A percentile compares a stretch with the other conserved stretches of the same genome.
These are phyloP conservation scores for Claviceps sp. DNA, from an alignment of 2,329 filamentous ascomycete genomes.

Conservation along the genomic window DNA sequence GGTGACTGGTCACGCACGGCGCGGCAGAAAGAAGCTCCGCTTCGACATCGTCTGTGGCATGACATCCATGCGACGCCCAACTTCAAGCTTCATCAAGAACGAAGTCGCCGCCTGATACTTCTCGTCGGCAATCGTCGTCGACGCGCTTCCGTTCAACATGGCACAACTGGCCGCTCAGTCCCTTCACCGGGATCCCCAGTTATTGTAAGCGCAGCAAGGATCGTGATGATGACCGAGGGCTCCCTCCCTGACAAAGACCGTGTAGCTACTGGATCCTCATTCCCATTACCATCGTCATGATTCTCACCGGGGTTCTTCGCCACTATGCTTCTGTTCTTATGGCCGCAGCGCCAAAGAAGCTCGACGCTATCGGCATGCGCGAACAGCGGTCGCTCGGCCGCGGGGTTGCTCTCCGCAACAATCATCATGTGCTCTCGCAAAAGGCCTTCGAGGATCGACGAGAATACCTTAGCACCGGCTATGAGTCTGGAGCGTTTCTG, in stretches of 20 bases:
- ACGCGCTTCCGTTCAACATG: constrained; percentile 38
- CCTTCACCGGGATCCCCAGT: constrained; percentile 94
- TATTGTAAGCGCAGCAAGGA: constrained; percentile 58
- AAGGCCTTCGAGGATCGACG: constrained; percentile 69
- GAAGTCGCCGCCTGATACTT: not conserved
- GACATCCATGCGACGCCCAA: not conserved
- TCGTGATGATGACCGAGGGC: not conserved
- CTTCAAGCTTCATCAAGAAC: not conserved
- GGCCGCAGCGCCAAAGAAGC: constrained; percentile 69
- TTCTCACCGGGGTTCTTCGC: constrained; percentile 86
- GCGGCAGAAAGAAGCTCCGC: constrained; percentile 3
- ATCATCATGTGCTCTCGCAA: constrained; percentile 67
- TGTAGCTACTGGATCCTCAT: constrained; percentile 95
- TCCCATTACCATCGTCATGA: constrained; percentile 96
- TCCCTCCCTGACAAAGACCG: not conserved
- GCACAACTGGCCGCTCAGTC: constrained; percentile 78
- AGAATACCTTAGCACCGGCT: constrained; percentile 65
- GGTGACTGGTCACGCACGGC: not conserved
- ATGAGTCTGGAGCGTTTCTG: constrained; percentile 74
- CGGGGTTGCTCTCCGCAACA: constrained; percentile 71
- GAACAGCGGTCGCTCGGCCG: constrained; percentile 78
- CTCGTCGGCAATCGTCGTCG: not conserved
- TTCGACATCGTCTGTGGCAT: not conserved
- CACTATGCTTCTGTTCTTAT: constrained; percentile 95
- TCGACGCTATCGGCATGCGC: constrained; percentile 60